Conservation (phyloP, 2,329 filamentous ascomycete species). For the Didymella exigua region DNA sequence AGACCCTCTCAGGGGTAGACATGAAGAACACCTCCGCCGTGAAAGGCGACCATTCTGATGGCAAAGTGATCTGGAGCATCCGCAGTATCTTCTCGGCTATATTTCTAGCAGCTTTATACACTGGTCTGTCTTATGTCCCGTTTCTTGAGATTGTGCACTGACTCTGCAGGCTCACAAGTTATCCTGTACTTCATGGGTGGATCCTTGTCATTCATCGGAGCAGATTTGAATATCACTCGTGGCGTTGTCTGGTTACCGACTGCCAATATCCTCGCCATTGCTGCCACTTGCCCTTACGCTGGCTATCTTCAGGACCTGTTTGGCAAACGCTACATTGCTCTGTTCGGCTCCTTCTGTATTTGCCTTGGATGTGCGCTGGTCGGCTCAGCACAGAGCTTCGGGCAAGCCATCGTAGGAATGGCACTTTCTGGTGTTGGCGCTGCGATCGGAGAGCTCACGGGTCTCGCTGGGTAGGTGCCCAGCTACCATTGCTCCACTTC, state of each 20-base stretch:
- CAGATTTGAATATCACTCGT: conserved; percentile 30
- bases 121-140: conserved; percentile 20
- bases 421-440: conserved; percentile 43
- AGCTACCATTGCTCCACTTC: too few relatives aligned
- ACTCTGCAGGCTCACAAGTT: conserved; percentile 38
- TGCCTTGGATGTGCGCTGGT: conserved; percentile 39
- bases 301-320: conserved; percentile 47
- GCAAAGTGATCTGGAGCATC: conserved; percentile 46
- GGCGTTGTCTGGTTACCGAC: conserved; percentile 43
- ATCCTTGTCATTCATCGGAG: conserved; percentile 39
- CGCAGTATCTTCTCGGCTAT: conserved; percentile 44
- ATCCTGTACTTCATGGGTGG: conserved; percentile 45
- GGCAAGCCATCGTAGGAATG: conserved; percentile 44
- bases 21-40: conserved; percentile 43
- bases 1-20: conserved; percentile 41
- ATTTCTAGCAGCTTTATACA: conserved; percentile 48
- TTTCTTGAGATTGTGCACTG: background rate
- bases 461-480: conserved; percentile 40
- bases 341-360: conserved; percentile 40
- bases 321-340: conserved; percentile 44
- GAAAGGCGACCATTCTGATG: conserved; percentile 50
- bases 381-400: conserved; percentile 40
- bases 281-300: conserved; percentile 42
- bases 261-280: conserved; percentile 45
- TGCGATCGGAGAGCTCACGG: conserved; percentile 44